These are phyloP conservation scores for Aureobasidium uvarum DNA, from an alignment of 2,329 filamentous ascomycete genomes.

Conservation along the genomic window DNA sequence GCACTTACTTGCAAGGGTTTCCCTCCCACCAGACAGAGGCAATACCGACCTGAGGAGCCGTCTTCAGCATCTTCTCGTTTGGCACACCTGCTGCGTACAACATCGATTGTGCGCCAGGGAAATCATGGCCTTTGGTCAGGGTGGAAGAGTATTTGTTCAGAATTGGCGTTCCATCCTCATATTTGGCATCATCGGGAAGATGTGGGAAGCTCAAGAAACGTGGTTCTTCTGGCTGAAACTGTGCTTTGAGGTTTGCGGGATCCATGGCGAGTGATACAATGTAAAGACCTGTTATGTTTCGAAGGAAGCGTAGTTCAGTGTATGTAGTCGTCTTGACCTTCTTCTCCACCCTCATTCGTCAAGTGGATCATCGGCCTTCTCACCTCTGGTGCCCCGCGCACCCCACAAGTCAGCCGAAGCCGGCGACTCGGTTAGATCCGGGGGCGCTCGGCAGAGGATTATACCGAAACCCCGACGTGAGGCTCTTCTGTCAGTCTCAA, in stretches of 20 bases:
- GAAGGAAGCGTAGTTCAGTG: not conserved
- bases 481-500: not conserved
- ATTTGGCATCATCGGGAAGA: conserved; percentile 49
- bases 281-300: not conserved
- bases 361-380: conserved; percentile 20
- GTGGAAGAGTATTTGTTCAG: conserved; percentile 85
- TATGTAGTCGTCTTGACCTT: conserved; percentile 15
- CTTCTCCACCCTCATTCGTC: conserved; percentile 18
- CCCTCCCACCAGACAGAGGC: conserved; percentile 97
- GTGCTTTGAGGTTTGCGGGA: conserved; percentile 39
- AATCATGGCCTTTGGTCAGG: conserved; percentile 82
- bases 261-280: conserved; percentile 36
- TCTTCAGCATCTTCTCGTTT: conserved; percentile 80
- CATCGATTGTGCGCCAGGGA: conserved; percentile 92
- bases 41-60: conserved; percentile 83
- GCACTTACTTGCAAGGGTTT: conserved; percentile 84
- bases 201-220: conserved; percentile 59
- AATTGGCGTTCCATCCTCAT: conserved; percentile 56
- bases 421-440: not conserved
- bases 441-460: not conserved
- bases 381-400: conserved; percentile 22
- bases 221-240: conserved; percentile 44
- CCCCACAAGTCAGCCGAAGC: conserved; percentile 12
- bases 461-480: conserved; percentile 1
- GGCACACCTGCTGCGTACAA: conserved; percentile 90